These are phyloP conservation scores for Prosopis cineraria DNA, from an alignment of 306 rosid genomes.

Conservation along the genomic window DNA sequence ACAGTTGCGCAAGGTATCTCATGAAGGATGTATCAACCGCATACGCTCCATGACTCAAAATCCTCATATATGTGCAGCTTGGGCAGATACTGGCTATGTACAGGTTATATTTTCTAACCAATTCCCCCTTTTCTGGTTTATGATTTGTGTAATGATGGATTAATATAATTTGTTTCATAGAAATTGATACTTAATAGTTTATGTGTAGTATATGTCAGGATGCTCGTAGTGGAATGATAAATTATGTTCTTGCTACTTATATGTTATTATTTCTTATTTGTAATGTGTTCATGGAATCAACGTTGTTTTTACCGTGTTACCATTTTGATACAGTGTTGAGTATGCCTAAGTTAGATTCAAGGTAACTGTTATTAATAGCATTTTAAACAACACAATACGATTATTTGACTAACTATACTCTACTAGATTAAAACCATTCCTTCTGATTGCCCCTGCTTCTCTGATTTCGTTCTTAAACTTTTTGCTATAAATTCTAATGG, in stretches of 20 bases:
- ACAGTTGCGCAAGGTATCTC: constrained; percentile 82
- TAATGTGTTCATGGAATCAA: not conserved
- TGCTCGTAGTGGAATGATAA: not conserved
- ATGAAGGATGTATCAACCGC: constrained; percentile 83
- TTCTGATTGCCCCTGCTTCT: not conserved
- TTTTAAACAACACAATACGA: not conserved
- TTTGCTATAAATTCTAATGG: not conserved
- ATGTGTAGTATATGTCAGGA: not conserved
- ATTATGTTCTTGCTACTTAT: not conserved
- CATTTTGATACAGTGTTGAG: not conserved
- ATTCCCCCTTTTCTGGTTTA: not conserved
- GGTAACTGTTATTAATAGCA: not conserved
- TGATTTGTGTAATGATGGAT: not conserved
- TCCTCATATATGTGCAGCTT: constrained; percentile 89
- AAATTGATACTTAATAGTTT: not conserved
- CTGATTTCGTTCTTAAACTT: not conserved
- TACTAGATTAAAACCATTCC: not conserved
- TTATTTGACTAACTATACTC: not conserved
- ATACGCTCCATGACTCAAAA: constrained; percentile 90
- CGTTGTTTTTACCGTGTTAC: not conserved
- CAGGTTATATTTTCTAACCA: constrained; percentile 58
- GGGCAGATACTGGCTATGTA: constrained; percentile 84
- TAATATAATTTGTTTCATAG: not conserved
- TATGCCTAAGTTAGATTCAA: not conserved
- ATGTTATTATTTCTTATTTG: not conserved